phyloP scores from a whole-genome alignment of 345 rosid genomes.

The Moricandia moricandioides region DNA sequence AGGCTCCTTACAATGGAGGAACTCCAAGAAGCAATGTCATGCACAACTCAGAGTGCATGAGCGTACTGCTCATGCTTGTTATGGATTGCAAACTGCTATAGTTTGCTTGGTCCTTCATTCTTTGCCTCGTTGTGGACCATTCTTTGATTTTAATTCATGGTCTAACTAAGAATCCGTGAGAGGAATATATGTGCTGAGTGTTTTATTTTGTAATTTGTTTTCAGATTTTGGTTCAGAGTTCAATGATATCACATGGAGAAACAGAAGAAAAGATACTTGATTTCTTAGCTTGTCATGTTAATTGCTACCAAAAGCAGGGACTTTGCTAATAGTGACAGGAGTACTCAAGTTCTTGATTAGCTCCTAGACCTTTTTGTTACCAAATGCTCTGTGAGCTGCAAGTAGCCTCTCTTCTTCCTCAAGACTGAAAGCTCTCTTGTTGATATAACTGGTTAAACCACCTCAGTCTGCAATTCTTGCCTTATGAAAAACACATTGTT shows the following conservation, averaged over 20 bases:
- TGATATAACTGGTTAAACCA: slow-evolving; percentile 94
- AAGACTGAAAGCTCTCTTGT: slow-evolving; percentile 60
- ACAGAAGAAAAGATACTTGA: slow-evolving; percentile 9
- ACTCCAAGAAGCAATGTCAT: slow-evolving; percentile 24
- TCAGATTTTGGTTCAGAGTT: neutral
- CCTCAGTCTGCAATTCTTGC: slow-evolving; percentile 87
- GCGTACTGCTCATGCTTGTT: neutral
- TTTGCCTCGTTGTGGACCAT: neutral
- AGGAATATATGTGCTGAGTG: neutral
- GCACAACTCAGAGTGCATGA: slow-evolving; percentile 6
- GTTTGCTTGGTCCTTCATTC: slow-evolving; percentile 1
- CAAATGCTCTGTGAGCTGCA: slow-evolving; percentile 61
- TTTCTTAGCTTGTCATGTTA: neutral
- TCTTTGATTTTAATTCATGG: neutral
- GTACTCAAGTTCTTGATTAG: slow-evolving; percentile 24
- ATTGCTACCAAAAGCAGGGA: slow-evolving; percentile 8
- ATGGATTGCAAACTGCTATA: slow-evolving; percentile 1
- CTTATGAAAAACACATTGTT: slow-evolving; percentile 31
- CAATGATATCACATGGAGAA: neutral
- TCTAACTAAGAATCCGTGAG: neutral
- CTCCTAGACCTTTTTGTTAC: slow-evolving; percentile 52
- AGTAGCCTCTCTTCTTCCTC: slow-evolving; percentile 70
- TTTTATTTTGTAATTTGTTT: slow-evolving; percentile 2
- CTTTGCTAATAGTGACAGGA: slow-evolving; percentile 16
- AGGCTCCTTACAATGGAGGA: slow-evolving; percentile 26